Conservation (phyloP, 2,329 filamentous ascomycete genomes). For the Scytalidium sp. region DNA sequence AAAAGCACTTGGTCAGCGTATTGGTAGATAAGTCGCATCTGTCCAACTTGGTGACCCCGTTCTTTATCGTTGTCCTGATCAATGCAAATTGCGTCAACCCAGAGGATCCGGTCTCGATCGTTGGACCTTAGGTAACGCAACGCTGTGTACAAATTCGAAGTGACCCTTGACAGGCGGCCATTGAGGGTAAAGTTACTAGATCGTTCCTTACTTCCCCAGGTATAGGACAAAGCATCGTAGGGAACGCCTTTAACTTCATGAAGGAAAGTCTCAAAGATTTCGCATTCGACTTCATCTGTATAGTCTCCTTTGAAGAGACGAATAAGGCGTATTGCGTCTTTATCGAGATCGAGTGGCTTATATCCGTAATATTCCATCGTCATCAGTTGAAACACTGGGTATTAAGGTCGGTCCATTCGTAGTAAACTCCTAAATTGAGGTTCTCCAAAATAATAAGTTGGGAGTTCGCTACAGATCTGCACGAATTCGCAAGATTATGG, state of each 20-base stretch:
- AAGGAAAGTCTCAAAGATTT: conserved; percentile 6
- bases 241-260: conserved; percentile 6
- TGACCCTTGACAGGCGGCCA: conserved; percentile 4
- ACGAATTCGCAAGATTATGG: no score
- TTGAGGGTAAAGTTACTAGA: conserved; percentile 3
- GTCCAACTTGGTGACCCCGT: conserved; percentile 16
- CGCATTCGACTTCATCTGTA: conserved; percentile 4
- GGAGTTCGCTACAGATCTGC: no score
- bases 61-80: conserved; percentile 19
- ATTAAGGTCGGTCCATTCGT: no score
- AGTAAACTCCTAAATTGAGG: no score
- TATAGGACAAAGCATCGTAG: conserved; percentile 13
- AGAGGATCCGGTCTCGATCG: conserved; percentile 6
- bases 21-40: conserved; percentile 22
- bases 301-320: conserved; percentile 6
- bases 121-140: conserved; percentile 8
- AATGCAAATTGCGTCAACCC: conserved; percentile 23
- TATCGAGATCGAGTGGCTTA: conserved; percentile 5
- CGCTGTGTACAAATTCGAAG: conserved; percentile 9
- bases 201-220: conserved; percentile 8
- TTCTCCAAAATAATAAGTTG: no score
- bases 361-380: conserved; percentile 9
- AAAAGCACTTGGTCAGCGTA: conserved; percentile 16
- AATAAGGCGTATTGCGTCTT: conserved; percentile 8
- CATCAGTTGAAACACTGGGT: no score